Base-by-base conservation (phyloP, 495 filamentous ascomycete species). In the Xylaria grammica region DNA sequence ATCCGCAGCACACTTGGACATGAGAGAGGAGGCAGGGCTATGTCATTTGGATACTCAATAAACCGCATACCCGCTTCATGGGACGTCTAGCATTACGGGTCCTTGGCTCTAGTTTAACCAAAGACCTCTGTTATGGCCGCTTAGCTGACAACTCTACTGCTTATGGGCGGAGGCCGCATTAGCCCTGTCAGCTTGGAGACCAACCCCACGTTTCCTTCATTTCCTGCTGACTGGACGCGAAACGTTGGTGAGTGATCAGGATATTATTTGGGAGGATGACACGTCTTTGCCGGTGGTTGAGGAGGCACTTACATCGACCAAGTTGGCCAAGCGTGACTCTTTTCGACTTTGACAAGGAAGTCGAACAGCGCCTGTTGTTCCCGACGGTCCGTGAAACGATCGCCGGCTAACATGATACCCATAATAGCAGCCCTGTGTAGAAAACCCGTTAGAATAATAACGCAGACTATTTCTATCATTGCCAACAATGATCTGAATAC, bases 261-360 rank as follows among this genome's bases (percentile, higher is more conserved):
- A 48, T 48, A 48, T 9, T 11, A 24, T 48, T n/a, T n/a, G n/a
- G n/a, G n/a, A n/a, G n/a, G n/a, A n/a, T n/a, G n/a, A n/a, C n/a
- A n/a, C n/a, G n/a, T n/a, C n/a, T n/a, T n/a, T n/a, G n/a, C n/a
- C n/a, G 45, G 19, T 10, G 20, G 20, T 48, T 2, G 19, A 22
- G 45, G 45, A 9, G n/a, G n/a, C 20, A 48, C 45, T 26, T 48
- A 48, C 45, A 48, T 24, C 3, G 8, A 48, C 20, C 7, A 20
- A 48, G 45, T 48, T 48, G 45, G 45, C 45, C 45, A 48, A 11
- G 45, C 45, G 26, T 48, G 45, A 48, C 15, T 48, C 45, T 48
- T 24, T 13, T 48, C 20, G 20, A 24, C 19, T 24, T 48, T 24
- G 19, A 48, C 45, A 11, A 48, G 45, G 20, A 48, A 48, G 26